phyloP scores from a whole-genome alignment of 2,329 filamentous ascomycete genomes.

The Pezicula carpinea region DNA sequence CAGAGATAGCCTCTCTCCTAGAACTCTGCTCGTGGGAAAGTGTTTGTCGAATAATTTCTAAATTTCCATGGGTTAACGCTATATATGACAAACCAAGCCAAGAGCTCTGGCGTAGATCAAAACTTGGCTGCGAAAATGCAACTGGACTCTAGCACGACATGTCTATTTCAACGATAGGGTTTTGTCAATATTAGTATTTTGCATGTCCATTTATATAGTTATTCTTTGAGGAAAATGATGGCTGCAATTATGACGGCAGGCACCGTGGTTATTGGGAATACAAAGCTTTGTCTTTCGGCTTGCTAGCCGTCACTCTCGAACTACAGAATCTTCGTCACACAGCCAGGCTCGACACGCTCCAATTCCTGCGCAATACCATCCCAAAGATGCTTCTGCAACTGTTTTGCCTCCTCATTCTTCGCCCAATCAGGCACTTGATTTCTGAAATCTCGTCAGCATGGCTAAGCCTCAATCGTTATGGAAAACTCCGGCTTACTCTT shows the following conservation, averaged over 20 bases:
- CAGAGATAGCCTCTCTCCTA: slow-evolving; percentile 5
- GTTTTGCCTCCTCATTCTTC: slow-evolving; percentile 19
- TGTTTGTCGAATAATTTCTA: slow-evolving; percentile 10
- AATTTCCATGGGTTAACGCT: slow-evolving; percentile 22
- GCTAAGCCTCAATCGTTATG: not conserved
- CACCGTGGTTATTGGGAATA: too few species aligned
- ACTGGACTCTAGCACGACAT: too few species aligned
- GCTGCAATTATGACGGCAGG: too few species aligned
- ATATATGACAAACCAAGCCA: slow-evolving; percentile 14
- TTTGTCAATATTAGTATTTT: too few species aligned
- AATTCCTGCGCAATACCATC: slow-evolving; percentile 23
- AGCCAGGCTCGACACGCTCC: slow-evolving; percentile 26
- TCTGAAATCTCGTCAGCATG: not conserved
- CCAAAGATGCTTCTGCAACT: slow-evolving; percentile 25
- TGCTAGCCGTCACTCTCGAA: not conserved
- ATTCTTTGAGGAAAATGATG: too few species aligned
- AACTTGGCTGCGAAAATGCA: not conserved
- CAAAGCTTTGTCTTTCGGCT: too few species aligned
- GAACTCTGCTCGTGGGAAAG: slow-evolving; percentile 12
- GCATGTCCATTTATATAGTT: too few species aligned
- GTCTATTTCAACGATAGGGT: too few species aligned
- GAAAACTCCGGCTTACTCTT: slow-evolving; percentile 8
- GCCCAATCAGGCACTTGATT: slow-evolving; percentile 10
- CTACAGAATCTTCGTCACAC: slow-evolving; percentile 12
- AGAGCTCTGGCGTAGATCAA: not conserved